phyloP scores from a whole-genome alignment of 2,329 filamentous ascomycete genomes.

The Pezicula neosporulosa region DNA sequence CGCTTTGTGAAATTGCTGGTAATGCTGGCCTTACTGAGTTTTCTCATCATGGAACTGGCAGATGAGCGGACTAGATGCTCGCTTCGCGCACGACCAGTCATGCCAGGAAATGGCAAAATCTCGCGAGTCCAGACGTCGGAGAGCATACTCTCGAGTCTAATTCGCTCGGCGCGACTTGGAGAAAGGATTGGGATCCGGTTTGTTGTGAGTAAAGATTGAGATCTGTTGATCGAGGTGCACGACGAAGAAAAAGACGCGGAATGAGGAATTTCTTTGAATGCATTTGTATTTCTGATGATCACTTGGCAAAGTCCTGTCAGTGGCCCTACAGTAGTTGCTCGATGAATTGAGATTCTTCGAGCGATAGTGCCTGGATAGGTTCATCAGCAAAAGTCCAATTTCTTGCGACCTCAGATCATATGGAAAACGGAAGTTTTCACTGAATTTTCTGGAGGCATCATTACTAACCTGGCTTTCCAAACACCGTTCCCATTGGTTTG shows the following conservation, averaged over 20 bases:
- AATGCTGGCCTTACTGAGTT: constrained; percentile 79
- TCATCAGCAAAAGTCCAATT: constrained; percentile 4
- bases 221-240: constrained; percentile 62
- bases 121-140: constrained; percentile 83
- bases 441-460: too few relatives aligned
- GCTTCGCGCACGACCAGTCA: constrained; percentile 61
- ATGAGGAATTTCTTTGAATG: constrained; percentile 51
- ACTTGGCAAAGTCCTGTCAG: constrained; percentile 70
- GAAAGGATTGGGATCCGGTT: constrained; percentile 68
- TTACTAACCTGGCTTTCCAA: constrained; percentile 63
- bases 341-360: constrained; percentile 72
- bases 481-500: constrained; percentile 70
- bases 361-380: constrained; percentile 50
- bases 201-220: constrained; percentile 73
- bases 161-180: constrained; percentile 71
- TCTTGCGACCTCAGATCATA: too few relatives aligned
- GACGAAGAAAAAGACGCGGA: constrained; percentile 39
- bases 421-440: too few relatives aligned
- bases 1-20: constrained; percentile 72
- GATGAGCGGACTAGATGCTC: constrained; percentile 73
- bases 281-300: constrained; percentile 81
- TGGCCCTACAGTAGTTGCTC: constrained; percentile 69
- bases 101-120: constrained; percentile 76
- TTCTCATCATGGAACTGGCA: constrained; percentile 84
- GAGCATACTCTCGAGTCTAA: constrained; percentile 70